phyloP scores from a whole-genome alignment of 2,329 filamentous ascomycete species.

The Ophiostoma triangulosporum region DNA sequence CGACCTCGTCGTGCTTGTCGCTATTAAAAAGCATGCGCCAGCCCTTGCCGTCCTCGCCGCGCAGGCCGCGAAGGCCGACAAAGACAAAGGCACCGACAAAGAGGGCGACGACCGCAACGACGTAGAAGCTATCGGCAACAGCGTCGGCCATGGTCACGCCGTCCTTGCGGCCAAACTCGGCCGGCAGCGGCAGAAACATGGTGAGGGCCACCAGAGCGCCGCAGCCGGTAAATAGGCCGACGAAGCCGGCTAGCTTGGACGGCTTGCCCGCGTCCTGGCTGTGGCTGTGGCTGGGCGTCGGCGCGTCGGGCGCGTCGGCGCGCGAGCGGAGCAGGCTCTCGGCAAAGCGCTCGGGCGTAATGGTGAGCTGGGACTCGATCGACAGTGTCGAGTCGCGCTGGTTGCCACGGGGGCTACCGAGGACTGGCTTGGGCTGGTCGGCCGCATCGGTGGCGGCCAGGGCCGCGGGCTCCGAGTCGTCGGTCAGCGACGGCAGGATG shows the following conservation, averaged over 20 bases:
- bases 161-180: constrained; percentile 56
- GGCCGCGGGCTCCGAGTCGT: constrained; percentile 26
- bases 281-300: constrained; percentile 12
- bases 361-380: constrained; percentile 60
- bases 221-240: constrained; percentile 84
- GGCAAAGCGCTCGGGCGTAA: constrained; percentile 50
- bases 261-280: constrained; percentile 27
- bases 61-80: constrained; percentile 55
- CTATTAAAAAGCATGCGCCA: constrained; percentile 44
- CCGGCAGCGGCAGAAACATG: constrained; percentile 77
- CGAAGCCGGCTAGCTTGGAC: constrained; percentile 64
- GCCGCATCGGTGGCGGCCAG: constrained; percentile 42
- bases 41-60: constrained; percentile 67
- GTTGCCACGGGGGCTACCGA: constrained; percentile 18
- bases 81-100: constrained; percentile 62
- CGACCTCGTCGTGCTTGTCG: constrained; percentile 7
- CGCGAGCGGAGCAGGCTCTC: constrained; percentile 11
- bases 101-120: constrained; percentile 62
- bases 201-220: constrained; percentile 75
- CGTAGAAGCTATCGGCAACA: constrained; percentile 74
- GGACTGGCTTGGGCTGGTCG: constrained; percentile 20
- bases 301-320: neutral
- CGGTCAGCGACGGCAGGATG: constrained; percentile 62
- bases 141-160: constrained; percentile 63
- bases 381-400: constrained; percentile 50